Percentiles rank a stretch among this genome's conserved stretches.
Evolutionary conservation across 1,284 basidiomycete genomes (phyloP).

Genomic region (Rhodotorula sp.): DNA sequence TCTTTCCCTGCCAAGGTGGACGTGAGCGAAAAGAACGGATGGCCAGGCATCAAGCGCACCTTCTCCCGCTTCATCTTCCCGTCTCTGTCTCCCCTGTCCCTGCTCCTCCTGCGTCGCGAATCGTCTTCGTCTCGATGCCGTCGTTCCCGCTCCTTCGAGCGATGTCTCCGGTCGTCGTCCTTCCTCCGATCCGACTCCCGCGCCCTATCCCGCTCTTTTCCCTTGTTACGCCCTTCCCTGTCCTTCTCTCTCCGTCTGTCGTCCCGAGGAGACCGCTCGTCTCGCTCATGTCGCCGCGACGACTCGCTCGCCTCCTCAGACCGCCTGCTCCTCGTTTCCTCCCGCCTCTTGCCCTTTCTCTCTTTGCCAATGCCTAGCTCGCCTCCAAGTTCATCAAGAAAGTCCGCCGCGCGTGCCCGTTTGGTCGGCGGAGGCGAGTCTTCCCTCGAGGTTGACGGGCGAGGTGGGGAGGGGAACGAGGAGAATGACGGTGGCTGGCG

Average conservation of each 20-base stretch:
- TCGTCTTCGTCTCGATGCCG: no score
- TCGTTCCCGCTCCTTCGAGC: no score
- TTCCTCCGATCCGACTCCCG: not conserved
- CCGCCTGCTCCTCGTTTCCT: not conserved
- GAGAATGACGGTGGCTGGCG: slow-evolving; percentile 14
- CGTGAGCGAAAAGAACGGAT: no score
- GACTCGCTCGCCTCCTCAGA: no score
- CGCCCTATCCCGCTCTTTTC: slow-evolving; percentile 3
- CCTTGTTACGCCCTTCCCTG: not conserved
- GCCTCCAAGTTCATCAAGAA: slow-evolving; percentile 25
- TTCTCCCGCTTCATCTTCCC: slow-evolving; percentile 5
- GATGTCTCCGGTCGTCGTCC: not conserved
- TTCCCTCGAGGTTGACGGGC: not conserved
- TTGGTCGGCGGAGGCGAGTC: not conserved
- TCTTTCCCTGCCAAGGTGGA: not conserved
- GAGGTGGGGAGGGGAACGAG: slow-evolving; percentile 30
- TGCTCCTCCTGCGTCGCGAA: no score
- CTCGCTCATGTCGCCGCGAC: not conserved
- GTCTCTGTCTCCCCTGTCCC: no score
- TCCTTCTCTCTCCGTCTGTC: no score
- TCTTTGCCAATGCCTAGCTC: slow-evolving; percentile 9
- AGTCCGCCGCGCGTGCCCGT: slow-evolving; percentile 8
- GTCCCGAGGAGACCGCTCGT: no score
- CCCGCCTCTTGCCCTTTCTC: not conserved
- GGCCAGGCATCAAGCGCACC: slow-evolving; percentile 7